Percentiles rank a stretch among this genome's conserved stretches.
Evolutionary conservation across 176 grass and related monocot species (phyloP).

Genomic region (Calamus simplicifolius): DNA sequence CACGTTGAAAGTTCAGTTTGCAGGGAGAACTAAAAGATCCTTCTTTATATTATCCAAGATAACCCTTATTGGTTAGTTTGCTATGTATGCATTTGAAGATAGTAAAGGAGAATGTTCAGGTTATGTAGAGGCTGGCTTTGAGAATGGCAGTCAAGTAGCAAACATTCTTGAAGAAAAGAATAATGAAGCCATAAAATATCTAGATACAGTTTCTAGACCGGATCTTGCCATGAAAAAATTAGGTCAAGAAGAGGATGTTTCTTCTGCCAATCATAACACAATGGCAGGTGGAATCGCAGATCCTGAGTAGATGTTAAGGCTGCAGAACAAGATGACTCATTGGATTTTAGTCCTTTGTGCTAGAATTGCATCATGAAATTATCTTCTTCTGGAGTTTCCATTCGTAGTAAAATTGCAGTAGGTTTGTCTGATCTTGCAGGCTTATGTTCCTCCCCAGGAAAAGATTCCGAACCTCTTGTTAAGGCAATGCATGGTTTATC

Average conservation of each 20-base stretch:
- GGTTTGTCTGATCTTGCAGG: too few relatives aligned
- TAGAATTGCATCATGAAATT: slow-evolving; percentile 17
- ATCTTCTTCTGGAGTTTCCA: slow-evolving; percentile 8
- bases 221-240: slow-evolving; percentile 8
- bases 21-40: slow-evolving; percentile 8
- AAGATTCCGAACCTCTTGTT: slow-evolving; percentile 12
- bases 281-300: too few relatives aligned
- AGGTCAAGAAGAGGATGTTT: slow-evolving; percentile 12
- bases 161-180: slow-evolving; percentile 12
- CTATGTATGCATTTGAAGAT: slow-evolving; percentile 5
- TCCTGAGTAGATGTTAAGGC: not conserved
- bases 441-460: too few relatives aligned
- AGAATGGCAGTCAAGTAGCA: slow-evolving; percentile 4
- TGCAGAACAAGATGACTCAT: slow-evolving; percentile 18
- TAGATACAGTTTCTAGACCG: slow-evolving; percentile 9
- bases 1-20: not conserved
- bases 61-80: slow-evolving; percentile 17
- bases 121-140: slow-evolving; percentile 1
- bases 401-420: slow-evolving; percentile 11
- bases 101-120: not conserved
- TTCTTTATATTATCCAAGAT: not conserved
- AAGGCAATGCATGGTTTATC: slow-evolving; percentile 54
- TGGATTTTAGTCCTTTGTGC: slow-evolving; percentile 13
- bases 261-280: slow-evolving; percentile 8
- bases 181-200: not conserved